Conservation (phyloP, 1,284 basidiomycete genomes). For the Melanopsichium pennsylvanicum region DNA sequence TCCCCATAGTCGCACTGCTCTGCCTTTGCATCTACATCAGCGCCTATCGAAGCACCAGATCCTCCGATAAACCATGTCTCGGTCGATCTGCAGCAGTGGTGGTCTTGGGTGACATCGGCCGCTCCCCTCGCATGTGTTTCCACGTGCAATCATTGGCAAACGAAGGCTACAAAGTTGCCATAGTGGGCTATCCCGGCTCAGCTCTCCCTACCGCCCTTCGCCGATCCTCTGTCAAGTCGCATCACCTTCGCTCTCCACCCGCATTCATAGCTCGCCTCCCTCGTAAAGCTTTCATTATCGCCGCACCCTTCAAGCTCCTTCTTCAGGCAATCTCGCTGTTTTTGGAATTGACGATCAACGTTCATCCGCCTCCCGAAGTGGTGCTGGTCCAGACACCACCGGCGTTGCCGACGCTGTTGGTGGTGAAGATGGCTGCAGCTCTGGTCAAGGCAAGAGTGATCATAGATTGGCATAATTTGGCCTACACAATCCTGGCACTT, state of each 20-base stretch:
- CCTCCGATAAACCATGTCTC: slow-evolving; percentile 16
- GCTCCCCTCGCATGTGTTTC: slow-evolving; percentile 98
- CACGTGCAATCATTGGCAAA: slow-evolving; percentile 90
- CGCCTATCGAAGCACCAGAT: slow-evolving; percentile 34
- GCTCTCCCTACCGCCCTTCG: slow-evolving; percentile 43
- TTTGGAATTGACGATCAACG: slow-evolving; percentile 66
- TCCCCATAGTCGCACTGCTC: slow-evolving; percentile 32
- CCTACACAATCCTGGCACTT: slow-evolving; percentile 89
- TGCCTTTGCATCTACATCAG: slow-evolving; percentile 52
- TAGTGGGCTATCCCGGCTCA: slow-evolving; percentile 77
- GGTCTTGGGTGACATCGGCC: slow-evolving; percentile 93
- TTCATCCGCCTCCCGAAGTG: slow-evolving; percentile 79
- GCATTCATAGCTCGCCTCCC: slow-evolving; percentile 71
- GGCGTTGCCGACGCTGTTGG: slow-evolving; percentile 87
- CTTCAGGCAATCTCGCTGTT: slow-evolving; percentile 52
- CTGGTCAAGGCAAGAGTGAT: slow-evolving; percentile 82
- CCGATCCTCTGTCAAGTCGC: slow-evolving; percentile 53
- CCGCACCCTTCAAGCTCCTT: slow-evolving; percentile 81
- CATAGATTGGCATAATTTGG: slow-evolving; percentile 99
- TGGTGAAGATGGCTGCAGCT: slow-evolving; percentile 78
- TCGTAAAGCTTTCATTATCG: slow-evolving; percentile 73
- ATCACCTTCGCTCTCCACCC: slow-evolving; percentile 75
- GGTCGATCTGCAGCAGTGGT: slow-evolving; percentile 75
- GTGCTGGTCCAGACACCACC: slow-evolving; percentile 95
- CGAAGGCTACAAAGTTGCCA: slow-evolving; percentile 78